Evolutionary conservation across 768 basidiomycete species (phyloP), one percentile per base, ranked within the genome.

Genomic region (Tylopilus rubrobrunneus): DNA sequence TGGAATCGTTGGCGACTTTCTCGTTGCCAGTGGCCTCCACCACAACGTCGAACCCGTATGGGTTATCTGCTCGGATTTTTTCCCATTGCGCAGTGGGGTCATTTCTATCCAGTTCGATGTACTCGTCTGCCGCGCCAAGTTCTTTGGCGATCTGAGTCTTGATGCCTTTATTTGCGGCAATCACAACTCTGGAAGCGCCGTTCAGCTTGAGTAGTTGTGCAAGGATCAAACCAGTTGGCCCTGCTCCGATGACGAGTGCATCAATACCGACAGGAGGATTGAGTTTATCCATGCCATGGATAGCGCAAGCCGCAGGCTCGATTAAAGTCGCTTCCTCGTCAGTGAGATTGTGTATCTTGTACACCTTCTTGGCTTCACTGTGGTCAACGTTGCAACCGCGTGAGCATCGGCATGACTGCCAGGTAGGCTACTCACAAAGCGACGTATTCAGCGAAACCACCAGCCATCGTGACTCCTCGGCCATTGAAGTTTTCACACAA

Each of bases 371-470:
- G 54, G 85, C 76, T 53, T 80, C 74, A 58, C 86, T 85, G 52
- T 34, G 19, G 54, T 33, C 48, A 21, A 37, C 15, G 37, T 48
- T 28, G 27, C 10, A 17, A 25, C 34, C 34, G 12, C 31, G 29
- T 48, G 23, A 54, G 28, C 27, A 40, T 33, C 36, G 5, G 23
- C 8, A 19, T 21, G 14, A 23, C 14, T 1, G 7, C 7, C 27
- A 5, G 29, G 19, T 8, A 8, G 7, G 27, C 17, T 5, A 70
- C 86, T 69, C 63, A 92, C 89, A 86, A 89, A 55, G 79, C 80
- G 60, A 89, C 80, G 70, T 92, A 92, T 68, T 92, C 90, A 5
- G 90, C 89, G 65, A 94, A 93, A 14, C 89, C 92, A 51, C 92
- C 92, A 52, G 86, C 83, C 56, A 80, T 76, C 29, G 83, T 86